Evolutionary conservation across 345 rosid genomes (phyloP).

Genomic region (Brassica carinata): DNA sequence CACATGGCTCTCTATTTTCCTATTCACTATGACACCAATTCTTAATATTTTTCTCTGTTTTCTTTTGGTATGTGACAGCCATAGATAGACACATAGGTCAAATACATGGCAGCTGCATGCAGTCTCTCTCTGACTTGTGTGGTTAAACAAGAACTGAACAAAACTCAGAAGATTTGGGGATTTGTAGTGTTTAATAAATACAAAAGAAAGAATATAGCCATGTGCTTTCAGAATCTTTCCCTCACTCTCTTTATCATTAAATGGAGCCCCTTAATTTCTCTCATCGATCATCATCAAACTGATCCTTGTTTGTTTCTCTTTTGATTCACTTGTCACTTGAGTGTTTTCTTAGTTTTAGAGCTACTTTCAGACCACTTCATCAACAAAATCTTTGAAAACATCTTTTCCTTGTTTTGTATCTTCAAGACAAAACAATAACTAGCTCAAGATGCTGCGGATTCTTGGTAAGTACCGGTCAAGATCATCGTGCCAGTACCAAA

Average conservation of each 20-base stretch:
- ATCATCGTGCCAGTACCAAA: constrained; percentile 43
- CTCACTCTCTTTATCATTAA: constrained; percentile 23
- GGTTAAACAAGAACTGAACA: constrained; percentile 22
- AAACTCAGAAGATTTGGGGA: constrained; percentile 26
- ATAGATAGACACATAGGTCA: constrained; percentile 31
- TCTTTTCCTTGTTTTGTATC: constrained; percentile 5
- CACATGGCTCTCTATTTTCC: constrained; percentile 29
- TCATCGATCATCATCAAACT: constrained; percentile 24
- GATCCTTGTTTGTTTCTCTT: constrained; percentile 30
- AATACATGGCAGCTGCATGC: constrained; percentile 20
- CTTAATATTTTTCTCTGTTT: neutral
- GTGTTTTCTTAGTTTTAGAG: neutral
- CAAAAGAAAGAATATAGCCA: constrained; percentile 29
- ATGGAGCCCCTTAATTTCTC: constrained; percentile 18
- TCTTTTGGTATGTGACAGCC: constrained; percentile 12
- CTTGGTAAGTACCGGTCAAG: constrained; percentile 25
- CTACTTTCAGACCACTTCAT: neutral
- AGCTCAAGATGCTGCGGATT: constrained; percentile 30
- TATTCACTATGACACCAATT: neutral
- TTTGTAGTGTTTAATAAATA: constrained; percentile 23
- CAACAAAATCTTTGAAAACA: neutral
- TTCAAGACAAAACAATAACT: constrained; percentile 5
- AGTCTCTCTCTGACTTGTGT: constrained; percentile 31
- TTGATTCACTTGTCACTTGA: constrained; percentile 5
- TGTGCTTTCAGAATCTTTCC: constrained; percentile 37